Evolutionary conservation across 2,329 filamentous ascomycete species (phyloP).

Genomic region (Ascomycota sp.): DNA sequence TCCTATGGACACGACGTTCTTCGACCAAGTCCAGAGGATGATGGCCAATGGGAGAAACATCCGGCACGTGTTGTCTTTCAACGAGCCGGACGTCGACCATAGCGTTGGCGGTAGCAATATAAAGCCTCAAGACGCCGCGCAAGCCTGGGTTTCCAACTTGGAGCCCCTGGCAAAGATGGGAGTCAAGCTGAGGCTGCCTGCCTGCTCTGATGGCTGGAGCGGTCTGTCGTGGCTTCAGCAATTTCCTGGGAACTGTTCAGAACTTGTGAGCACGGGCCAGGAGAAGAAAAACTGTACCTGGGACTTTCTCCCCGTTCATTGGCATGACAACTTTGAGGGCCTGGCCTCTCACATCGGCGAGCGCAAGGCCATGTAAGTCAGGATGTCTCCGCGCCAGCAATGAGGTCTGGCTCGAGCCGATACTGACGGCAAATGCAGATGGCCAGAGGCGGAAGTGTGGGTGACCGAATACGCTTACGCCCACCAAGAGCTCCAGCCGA

Average conservation of each 20-base stretch:
- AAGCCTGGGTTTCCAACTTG: constrained; percentile 50
- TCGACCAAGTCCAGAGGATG: constrained; percentile 33
- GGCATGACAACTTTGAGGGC: constrained; percentile 50
- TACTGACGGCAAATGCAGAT: constrained; percentile 21
- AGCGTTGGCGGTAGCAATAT: constrained; percentile 42
- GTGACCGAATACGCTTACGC: constrained; percentile 56
- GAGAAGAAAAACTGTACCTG: constrained; percentile 32
- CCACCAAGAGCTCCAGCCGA: constrained; percentile 31
- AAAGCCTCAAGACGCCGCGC: constrained; percentile 37
- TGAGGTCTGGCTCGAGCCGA: too few species aligned
- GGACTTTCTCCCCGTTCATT: constrained; percentile 44
- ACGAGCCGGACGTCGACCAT: constrained; percentile 48
- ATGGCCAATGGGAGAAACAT: constrained; percentile 35
- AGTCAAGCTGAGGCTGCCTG: constrained; percentile 49
- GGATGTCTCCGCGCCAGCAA: too few species aligned
- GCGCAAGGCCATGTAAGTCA: constrained; percentile 14
- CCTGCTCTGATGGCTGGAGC: constrained; percentile 38
- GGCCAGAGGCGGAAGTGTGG: constrained; percentile 47
- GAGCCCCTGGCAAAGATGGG: constrained; percentile 45
- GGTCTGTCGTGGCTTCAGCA: constrained; percentile 47
- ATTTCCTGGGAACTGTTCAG: constrained; percentile 44
- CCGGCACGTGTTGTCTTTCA: constrained; percentile 52
- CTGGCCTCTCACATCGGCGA: constrained; percentile 46
- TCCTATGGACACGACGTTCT: constrained; percentile 36
- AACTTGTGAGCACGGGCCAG: constrained; percentile 25